Evolutionary conservation across 768 basidiomycete species (phyloP), one percentile per base, ranked within the genome.

Genomic region (Trametes meyenii): DNA sequence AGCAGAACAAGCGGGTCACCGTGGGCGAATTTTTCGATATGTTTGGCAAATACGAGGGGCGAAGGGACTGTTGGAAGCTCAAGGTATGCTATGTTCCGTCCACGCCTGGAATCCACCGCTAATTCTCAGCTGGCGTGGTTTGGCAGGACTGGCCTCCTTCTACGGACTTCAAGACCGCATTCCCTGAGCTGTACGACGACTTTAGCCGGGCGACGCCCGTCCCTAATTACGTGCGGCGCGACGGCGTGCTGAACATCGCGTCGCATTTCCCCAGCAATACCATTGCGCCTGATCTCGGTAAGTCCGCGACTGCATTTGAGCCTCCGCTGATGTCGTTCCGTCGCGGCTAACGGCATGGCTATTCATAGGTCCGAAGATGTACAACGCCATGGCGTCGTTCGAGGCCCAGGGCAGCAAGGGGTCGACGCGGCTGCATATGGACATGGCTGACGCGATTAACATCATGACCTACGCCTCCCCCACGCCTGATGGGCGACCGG

Each of bases 391-490:
- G 77, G 86, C 87, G 11, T 89, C 89, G 3, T 81, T 78, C 42
- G 87, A 90, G 67, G 71, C 74, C 4, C 72, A 77, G 33, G 89
- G 89, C 3, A 90, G 86, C 69, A 88, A 90, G 67, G 94, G 95
- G 1, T 87, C 92, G 21, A 97, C 95, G 11, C 80, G 92, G 59
- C 75, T 97, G 52, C 96, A 97, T 67, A 94, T 96, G 92, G 93
- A 94, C 73, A 92, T 95, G 85, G 91, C 91, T 0, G 94, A 95
- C 67, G 95, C 96, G 5, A 77, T 97, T 62, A 98, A 98, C 72
- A 83, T 98, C 62, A 92, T 97, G 90, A 66, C 92, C 1, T 87
- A 86, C 70, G 85, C 94, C 10, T 78, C 81, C 49, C 72, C 77
- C 11, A 75, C 69, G 14, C 82, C 89, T 24, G 86, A 89, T 33